Evolutionary conservation across 2,329 filamentous ascomycete genomes (phyloP).

Genomic region (Rachicladosporium sp.): DNA sequence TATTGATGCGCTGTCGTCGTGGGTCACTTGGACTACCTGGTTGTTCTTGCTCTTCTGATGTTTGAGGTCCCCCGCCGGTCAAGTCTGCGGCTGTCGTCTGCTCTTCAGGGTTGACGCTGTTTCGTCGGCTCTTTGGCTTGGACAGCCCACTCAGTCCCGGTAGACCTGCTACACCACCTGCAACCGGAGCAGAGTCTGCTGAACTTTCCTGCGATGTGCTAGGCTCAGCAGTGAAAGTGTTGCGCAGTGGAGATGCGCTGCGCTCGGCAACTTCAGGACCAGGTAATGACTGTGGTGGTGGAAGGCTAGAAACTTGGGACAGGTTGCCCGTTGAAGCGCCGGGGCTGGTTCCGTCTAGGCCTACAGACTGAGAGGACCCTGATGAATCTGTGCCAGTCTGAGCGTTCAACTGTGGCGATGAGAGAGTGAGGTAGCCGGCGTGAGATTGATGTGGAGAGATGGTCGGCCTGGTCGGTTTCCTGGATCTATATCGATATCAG

Average conservation of each 20-base stretch:
- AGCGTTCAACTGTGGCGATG: slow-evolving; percentile 31
- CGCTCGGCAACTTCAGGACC: no score
- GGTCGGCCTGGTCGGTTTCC: slow-evolving; percentile 15
- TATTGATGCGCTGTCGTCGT: slow-evolving; percentile 20
- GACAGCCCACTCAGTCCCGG: slow-evolving; percentile 31
- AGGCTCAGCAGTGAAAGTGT: no score
- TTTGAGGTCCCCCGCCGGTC: background rate
- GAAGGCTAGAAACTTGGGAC: no score
- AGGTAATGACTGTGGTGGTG: no score
- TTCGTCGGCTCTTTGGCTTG: slow-evolving; percentile 26
- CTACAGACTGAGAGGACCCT: no score
- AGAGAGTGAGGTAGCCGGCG: slow-evolving; percentile 36
- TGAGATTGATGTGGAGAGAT: slow-evolving; percentile 38
- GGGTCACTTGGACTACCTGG: slow-evolving; percentile 3
- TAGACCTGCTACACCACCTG: slow-evolving; percentile 28
- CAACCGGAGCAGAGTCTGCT: slow-evolving; percentile 28
- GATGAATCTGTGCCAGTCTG: slow-evolving; percentile 8
- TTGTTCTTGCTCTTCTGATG: background rate
- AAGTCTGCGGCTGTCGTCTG: background rate
- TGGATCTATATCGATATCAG: background rate
- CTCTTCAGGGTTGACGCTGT: slow-evolving; percentile 16
- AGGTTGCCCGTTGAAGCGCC: no score
- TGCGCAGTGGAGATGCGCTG: no score
- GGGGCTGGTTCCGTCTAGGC: no score
- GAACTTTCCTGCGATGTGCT: slow-evolving; percentile 8